Evolutionary conservation across 2,329 filamentous ascomycete genomes (phyloP), one percentile per base, ranked within the genome.

Genomic region (Botrytis paeoniae): DNA sequence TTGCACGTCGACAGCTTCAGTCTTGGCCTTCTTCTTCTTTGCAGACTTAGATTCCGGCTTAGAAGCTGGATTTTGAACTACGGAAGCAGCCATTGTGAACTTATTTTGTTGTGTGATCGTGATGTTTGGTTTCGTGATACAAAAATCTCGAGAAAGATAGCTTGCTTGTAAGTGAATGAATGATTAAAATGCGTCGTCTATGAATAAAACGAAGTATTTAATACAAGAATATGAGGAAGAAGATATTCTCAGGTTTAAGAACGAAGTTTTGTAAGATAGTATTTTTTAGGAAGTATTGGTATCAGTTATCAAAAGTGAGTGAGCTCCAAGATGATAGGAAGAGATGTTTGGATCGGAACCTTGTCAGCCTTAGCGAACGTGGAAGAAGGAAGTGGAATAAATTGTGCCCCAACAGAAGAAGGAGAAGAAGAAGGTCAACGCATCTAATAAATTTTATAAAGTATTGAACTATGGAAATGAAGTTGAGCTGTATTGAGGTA

Each of bases 1-100:
- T 72, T 66, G 70, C 18, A 32, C 62, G n/a, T 72, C 70, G 61
- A 88, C 89, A 73, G 87, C 51, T 43, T 66, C 85, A 79, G 81
- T 82, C 84, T 86, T 89, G 76, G 86, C 84, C 85, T 89, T 89
- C 87, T 92, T 92, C 86, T 91, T 92, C 84, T 87, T 89, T 76
- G 89, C 86, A 75, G 88, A 86, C 84, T 92, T 92, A 78, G 90
- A 86, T 77, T 92, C 88, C 78, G 86, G 82, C 79, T 87, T 86
- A 76, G 86, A 84, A 78, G 88, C 85, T 77, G 91, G 86, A 83
- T 91, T 91, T 82, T 89, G 87, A 79, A 89, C 85, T 76, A 87
- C 82, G 77, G 89, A 81, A 71, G 89, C 85, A 82, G 93, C 87
- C 92, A 94, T 92, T 76, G 78, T 80, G 72, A 68, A 39, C 22